These are phyloP conservation scores for Lactifluus volemus DNA, from an alignment of 768 basidiomycete genomes.

Conservation along the genomic window DNA sequence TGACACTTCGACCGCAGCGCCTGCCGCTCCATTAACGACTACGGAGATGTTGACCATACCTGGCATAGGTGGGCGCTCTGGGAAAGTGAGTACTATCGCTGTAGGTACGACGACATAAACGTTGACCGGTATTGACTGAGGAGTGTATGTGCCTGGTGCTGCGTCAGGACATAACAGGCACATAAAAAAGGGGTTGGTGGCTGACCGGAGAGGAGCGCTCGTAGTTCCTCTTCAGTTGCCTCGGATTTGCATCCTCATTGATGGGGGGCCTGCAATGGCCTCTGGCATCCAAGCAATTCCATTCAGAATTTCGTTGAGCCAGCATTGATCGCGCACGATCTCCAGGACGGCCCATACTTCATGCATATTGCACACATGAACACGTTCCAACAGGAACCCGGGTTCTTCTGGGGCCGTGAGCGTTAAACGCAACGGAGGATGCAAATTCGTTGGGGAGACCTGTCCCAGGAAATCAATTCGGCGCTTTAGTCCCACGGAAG, in stretches of 20 bases:
- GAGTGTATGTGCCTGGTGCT: conserved; percentile 39
- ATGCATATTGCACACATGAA: conserved; percentile 63
- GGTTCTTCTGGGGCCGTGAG: conserved; percentile 65
- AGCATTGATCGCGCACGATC: conserved; percentile 78
- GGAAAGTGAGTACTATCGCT: conserved; percentile 51
- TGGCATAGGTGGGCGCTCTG: conserved; percentile 53
- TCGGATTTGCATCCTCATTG: conserved; percentile 26
- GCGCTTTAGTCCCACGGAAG: not conserved
- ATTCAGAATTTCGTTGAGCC: conserved; percentile 66
- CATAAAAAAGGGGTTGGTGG: conserved; percentile 10
- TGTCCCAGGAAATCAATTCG: conserved; percentile 24
- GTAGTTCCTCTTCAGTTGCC: conserved; percentile 45
- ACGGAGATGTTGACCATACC: conserved; percentile 61
- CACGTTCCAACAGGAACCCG: conserved; percentile 60
- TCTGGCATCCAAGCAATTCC: conserved; percentile 59
- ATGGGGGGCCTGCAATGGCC: conserved; percentile 26
- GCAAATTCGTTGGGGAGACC: conserved; percentile 55
- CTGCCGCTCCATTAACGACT: conserved; percentile 49
- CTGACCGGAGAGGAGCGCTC: conserved; percentile 56
- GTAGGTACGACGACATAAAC: conserved; percentile 45
- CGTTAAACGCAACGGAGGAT: conserved; percentile 63
- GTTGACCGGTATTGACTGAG: conserved; percentile 65
- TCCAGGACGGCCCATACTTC: conserved; percentile 73
- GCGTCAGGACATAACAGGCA: not conserved
- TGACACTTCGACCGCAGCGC: conserved; percentile 47